Conservation (phyloP, 805 yeast genomes). For the Aciculoconidium aculeatum region DNA sequence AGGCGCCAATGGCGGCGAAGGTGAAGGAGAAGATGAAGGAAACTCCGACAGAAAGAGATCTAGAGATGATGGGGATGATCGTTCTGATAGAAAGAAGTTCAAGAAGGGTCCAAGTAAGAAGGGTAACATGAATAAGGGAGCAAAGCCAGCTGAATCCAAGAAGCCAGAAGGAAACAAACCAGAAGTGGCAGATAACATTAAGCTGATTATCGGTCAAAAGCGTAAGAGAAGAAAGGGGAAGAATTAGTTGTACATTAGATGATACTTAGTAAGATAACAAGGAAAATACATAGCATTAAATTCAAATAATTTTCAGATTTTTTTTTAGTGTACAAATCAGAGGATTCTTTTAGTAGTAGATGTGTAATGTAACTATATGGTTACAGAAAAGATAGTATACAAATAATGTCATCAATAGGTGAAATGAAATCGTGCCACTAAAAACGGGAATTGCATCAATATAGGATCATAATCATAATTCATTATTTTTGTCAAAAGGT, state of each 20-base stretch:
- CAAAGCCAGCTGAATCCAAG: conserved; percentile 1
- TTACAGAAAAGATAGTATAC: no score
- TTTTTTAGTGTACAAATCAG: no score
- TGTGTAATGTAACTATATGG: no score
- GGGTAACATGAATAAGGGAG: conserved; percentile 40
- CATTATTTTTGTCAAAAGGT: conserved; percentile 12
- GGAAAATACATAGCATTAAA: no score
- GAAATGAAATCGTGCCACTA: no score
- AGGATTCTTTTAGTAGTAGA: no score
- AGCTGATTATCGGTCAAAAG: conserved; percentile 60
- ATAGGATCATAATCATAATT: no score
- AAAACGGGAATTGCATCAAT: no score
- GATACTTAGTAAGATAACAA: no score
- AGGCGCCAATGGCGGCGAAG: conserved; percentile 17
- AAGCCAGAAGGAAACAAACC: conserved; percentile 18
- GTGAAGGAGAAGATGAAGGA: conserved; percentile 8
- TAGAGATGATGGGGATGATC: conserved; percentile 16
- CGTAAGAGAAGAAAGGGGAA: conserved; percentile 58
- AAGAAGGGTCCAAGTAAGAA: conserved; percentile 29
- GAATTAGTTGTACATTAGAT: no score
- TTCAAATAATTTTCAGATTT: no score
- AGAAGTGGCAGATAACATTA: conserved; percentile 49
- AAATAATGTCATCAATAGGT: no score
- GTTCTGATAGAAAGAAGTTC: conserved; percentile 10
- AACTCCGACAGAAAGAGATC: conserved; percentile 21